Conservation (phyloP, 768 basidiomycete genomes). For the Postia placenta region DNA sequence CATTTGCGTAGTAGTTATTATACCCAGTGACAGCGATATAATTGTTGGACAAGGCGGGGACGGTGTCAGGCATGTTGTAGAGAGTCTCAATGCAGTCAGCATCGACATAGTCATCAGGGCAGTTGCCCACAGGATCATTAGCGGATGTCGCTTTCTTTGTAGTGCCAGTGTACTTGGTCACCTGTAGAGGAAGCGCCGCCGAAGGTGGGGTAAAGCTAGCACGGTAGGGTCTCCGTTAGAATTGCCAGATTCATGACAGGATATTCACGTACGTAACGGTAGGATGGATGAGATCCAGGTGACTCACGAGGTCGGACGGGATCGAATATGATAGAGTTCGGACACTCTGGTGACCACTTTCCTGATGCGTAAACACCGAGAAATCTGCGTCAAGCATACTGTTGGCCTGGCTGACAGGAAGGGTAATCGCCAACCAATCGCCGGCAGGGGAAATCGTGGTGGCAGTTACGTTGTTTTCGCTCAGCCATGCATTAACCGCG, state of each 20-base stretch:
- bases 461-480: slow-evolving; percentile 18
- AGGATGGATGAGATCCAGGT: slow-evolving; percentile 25
- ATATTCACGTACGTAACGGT: slow-evolving; percentile 20
- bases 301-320: slow-evolving; percentile 20
- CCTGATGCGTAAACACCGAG: slow-evolving; percentile 20
- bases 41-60: slow-evolving; percentile 19
- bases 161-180: neutral
- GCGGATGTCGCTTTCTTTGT: neutral
- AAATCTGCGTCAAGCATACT: slow-evolving; percentile 24
- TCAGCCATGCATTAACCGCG: slow-evolving; percentile 22
- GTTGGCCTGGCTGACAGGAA: slow-evolving; percentile 25
- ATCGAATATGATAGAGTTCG: slow-evolving; percentile 28
- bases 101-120: slow-evolving; percentile 13
- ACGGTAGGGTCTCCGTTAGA: slow-evolving; percentile 15
- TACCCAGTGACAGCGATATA: slow-evolving; percentile 28
- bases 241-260: slow-evolving; percentile 4
- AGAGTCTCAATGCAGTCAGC: slow-evolving; percentile 25
- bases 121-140: neutral
- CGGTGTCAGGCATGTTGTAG: slow-evolving; percentile 22
- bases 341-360: slow-evolving; percentile 16
- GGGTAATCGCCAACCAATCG: slow-evolving; percentile 21
- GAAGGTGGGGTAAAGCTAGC: neutral
- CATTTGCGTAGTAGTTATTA: slow-evolving; percentile 24
- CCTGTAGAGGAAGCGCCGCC: neutral
- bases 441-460: slow-evolving; percentile 20